Evolutionary conservation across 2,329 filamentous ascomycete species (phyloP).

Genomic region (Ceratocystis papillata): DNA sequence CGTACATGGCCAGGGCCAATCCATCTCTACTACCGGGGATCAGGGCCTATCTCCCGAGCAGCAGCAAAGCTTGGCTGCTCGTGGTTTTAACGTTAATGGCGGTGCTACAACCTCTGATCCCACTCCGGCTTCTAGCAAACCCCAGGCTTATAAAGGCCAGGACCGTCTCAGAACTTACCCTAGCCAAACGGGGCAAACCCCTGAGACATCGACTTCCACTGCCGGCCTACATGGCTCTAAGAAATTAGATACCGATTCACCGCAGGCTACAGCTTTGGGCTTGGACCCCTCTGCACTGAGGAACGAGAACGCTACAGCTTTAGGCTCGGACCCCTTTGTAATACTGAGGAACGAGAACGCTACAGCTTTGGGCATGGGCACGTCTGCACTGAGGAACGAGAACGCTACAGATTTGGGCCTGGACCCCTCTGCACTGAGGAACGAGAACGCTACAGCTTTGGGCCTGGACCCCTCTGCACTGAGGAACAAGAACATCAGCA

Average conservation of each 20-base stretch:
- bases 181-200: background rate
- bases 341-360: no score
- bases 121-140: background rate
- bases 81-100: conserved; percentile 6
- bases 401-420: no score
- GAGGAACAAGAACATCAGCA: conserved; percentile 15
- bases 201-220: background rate
- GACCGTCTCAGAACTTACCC: background rate
- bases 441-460: background rate
- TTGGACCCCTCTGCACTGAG: no score
- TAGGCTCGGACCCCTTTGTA: rapidly evolving
- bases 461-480: background rate
- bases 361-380: no score
- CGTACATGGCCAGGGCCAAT: conserved; percentile 5
- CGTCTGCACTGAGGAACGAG: no score
- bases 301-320: no score
- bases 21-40: background rate
- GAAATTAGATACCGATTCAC: conserved; percentile 13
- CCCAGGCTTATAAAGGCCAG: background rate
- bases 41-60: conserved; percentile 4
- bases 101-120: background rate
- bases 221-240: conserved; percentile 9
- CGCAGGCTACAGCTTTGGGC: background rate
- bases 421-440: background rate
- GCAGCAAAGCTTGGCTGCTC: conserved; percentile 13